Conservation (phyloP, 2,329 filamentous ascomycete genomes). For the Hypomyces perniciosus region DNA sequence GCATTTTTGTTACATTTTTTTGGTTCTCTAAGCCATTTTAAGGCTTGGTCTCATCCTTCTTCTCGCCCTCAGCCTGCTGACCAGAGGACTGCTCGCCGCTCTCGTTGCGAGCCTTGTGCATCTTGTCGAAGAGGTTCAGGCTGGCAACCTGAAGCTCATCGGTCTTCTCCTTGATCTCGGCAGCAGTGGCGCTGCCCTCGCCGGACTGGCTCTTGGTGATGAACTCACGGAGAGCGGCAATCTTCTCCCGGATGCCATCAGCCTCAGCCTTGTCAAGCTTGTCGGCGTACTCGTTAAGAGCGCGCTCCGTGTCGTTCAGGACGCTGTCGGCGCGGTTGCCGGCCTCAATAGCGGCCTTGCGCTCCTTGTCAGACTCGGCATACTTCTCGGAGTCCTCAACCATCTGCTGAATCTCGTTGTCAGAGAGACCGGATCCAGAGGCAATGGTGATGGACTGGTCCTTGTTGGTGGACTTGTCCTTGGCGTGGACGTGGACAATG, state of each 20-base stretch:
- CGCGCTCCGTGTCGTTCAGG: slow-evolving; percentile 96
- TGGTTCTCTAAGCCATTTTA: slow-evolving; percentile 32
- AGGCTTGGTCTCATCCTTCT: slow-evolving; percentile 69
- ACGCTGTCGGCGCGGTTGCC: slow-evolving; percentile 97
- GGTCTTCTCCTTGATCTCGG: slow-evolving; percentile 97
- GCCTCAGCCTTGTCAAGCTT: slow-evolving; percentile 95
- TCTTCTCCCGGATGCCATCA: slow-evolving; percentile 92
- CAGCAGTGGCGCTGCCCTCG: slow-evolving; percentile 77
- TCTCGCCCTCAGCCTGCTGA: slow-evolving; percentile 60
- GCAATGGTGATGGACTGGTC: slow-evolving; percentile 99
- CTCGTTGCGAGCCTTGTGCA: slow-evolving; percentile 91
- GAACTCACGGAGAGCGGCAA: slow-evolving; percentile 75
- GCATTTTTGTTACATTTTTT: slow-evolving; percentile 15
- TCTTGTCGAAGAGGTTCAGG: slow-evolving; percentile 98
- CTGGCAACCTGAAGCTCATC: slow-evolving; percentile 95
- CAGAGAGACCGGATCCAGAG: slow-evolving; percentile 92
- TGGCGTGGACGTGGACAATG: slow-evolving; percentile 95
- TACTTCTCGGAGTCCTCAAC: slow-evolving; percentile 97
- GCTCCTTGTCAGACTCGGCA: slow-evolving; percentile 90
- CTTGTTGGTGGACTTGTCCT: slow-evolving; percentile 99
- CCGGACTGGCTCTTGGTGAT: slow-evolving; percentile 92
- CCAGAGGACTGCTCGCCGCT: slow-evolving; percentile 46
- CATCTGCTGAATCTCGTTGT: slow-evolving; percentile 94
- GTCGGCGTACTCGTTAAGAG: slow-evolving; percentile 92
- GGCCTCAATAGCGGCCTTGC: slow-evolving; percentile 89